These are phyloP conservation scores for Candida stauntonica DNA, from an alignment of 805 yeast species.

Conservation along the genomic window DNA sequence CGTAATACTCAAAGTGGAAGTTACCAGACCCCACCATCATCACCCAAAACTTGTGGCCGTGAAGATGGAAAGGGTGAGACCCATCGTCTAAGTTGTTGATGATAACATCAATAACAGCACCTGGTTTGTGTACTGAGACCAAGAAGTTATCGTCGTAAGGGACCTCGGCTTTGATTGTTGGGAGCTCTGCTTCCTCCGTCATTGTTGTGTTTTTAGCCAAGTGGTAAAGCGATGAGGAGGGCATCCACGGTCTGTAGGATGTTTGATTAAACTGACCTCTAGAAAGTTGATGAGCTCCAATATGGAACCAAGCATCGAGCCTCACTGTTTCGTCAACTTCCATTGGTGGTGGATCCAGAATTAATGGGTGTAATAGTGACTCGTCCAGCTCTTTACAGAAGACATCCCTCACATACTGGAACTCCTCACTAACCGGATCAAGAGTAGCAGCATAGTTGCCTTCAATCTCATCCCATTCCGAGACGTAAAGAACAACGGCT, in stretches of 20 bases:
- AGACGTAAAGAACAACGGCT: slow-evolving; percentile 32
- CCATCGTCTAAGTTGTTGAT: slow-evolving; percentile 67
- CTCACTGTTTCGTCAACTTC: slow-evolving; percentile 10
- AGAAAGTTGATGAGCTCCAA: slow-evolving; percentile 23
- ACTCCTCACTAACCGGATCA: slow-evolving; percentile 13
- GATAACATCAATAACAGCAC: slow-evolving; percentile 51
- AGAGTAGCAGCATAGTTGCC: slow-evolving; percentile 2
- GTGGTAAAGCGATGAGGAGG: slow-evolving; percentile 16
- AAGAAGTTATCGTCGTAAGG: slow-evolving; percentile 20
- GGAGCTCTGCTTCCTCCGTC: not conserved
- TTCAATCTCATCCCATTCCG: slow-evolving; percentile 9
- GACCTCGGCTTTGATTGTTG: slow-evolving; percentile 2
- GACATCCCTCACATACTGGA: slow-evolving; percentile 16
- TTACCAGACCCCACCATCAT: slow-evolving; percentile 25
- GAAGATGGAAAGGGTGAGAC: slow-evolving; percentile 61
- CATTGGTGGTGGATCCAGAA: slow-evolving; percentile 20
- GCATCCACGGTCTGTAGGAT: slow-evolving; percentile 19
- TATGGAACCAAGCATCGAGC: slow-evolving; percentile 26
- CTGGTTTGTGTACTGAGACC: slow-evolving; percentile 21
- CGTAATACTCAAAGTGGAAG: slow-evolving; percentile 27
- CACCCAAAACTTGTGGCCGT: slow-evolving; percentile 39
- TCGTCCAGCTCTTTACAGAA: slow-evolving; percentile 28
- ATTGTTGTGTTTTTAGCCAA: slow-evolving; percentile 13
- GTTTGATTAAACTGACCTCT: slow-evolving; percentile 27
- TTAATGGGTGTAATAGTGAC: slow-evolving; percentile 20